Base-by-base conservation (phyloP, 2,329 filamentous ascomycete genomes). In the Penicillium janthinellum region DNA sequence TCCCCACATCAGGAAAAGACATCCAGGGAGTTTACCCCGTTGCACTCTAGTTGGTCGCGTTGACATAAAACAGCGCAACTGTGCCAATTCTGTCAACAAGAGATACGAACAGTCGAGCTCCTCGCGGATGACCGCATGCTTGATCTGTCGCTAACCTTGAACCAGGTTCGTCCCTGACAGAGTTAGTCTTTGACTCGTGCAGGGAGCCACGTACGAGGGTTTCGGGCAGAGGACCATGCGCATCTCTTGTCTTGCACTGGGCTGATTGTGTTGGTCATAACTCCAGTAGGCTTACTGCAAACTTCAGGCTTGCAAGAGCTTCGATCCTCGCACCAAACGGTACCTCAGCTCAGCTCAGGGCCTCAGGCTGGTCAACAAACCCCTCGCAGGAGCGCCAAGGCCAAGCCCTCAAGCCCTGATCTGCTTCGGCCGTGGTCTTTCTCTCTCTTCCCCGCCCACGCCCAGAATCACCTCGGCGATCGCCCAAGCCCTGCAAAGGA, bases 121-220 rank as follows among this genome's bases (percentile, higher is more conserved):
- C 25, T 6, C 25, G 25, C 31, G 25, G 12, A 39, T 28, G 17
- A n/a, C 20, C 6, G 35, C 34, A 37, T 38, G 14, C 25, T 25
- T 10, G 49, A 52, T 52, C 35, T 52, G 49, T 52, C 49, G 34
- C 35, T 35, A 34, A 17, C 47, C 28, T 49, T 49, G 28, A 34
- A 45, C 31, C 31, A 38, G 34, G 37, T 38, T 52, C 37, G 37
- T 52, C 49, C 34, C 20, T 39, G 34, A 14, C 15, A 38, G 22
- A 22, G 22, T 22, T 37, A 14, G 20, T 17, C 34, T 37, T 60
- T 42, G 28, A 25, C 17, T 34, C 38, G 50, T 58, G 59, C 59
- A 54, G 55, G 37, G 38, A 55, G 17, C 45, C 50, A 58, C 42
- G 50, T 57, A 54, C 25, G 58, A 52, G 51, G 31, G 17, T 53